A percentile compares a stretch with the other conserved stretches of the same genome.
phyloP scores from a whole-genome alignment of 1,284 basidiomycete genomes.

The Acaromyces ingoldii region DNA sequence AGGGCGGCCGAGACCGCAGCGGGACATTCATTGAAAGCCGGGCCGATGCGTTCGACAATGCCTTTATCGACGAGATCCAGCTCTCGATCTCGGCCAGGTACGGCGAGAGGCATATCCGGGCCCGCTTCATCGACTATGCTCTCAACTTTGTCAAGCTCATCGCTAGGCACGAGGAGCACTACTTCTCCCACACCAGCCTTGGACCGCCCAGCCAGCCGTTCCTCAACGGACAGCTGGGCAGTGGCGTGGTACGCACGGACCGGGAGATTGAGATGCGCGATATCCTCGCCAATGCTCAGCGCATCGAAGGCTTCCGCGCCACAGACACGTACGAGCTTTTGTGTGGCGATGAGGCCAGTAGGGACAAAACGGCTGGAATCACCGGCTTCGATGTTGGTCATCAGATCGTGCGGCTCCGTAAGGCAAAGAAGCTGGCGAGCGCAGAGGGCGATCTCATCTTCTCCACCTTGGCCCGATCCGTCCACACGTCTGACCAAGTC shows the following conservation, averaged over 20 bases:
- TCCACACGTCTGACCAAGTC: constrained; percentile 70
- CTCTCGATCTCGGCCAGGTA: constrained; percentile 68
- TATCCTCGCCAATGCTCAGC: constrained; percentile 62
- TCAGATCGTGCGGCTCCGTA: constrained; percentile 66
- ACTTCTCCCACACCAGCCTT: constrained; percentile 63
- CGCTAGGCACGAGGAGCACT: constrained; percentile 71
- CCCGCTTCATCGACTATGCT: constrained; percentile 72
- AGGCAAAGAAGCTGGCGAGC: constrained; percentile 61
- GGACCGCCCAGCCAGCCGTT: constrained; percentile 58
- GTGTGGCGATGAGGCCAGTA: constrained; percentile 25
- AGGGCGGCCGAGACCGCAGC: constrained; percentile 1
- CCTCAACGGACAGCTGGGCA: constrained; percentile 59
- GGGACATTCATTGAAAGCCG: constrained; percentile 11
- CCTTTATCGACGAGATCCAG: constrained; percentile 87
- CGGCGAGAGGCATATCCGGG: constrained; percentile 71
- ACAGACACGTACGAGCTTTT: constrained; percentile 65
- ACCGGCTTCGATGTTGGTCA: constrained; percentile 67
- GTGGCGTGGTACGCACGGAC: constrained; percentile 66
- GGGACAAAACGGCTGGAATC: constrained; percentile 62
- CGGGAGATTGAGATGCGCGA: constrained; percentile 62
- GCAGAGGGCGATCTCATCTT: constrained; percentile 71
- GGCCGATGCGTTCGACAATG: constrained; percentile 63
- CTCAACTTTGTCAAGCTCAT: constrained; percentile 69
- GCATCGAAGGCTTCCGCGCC: constrained; percentile 74
- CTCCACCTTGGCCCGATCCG: constrained; percentile 59